Percentiles rank a stretch among this genome's conserved stretches.
Conservation (phyloP, 805 yeast genomes). For the Candida namnaoensis region DNA sequence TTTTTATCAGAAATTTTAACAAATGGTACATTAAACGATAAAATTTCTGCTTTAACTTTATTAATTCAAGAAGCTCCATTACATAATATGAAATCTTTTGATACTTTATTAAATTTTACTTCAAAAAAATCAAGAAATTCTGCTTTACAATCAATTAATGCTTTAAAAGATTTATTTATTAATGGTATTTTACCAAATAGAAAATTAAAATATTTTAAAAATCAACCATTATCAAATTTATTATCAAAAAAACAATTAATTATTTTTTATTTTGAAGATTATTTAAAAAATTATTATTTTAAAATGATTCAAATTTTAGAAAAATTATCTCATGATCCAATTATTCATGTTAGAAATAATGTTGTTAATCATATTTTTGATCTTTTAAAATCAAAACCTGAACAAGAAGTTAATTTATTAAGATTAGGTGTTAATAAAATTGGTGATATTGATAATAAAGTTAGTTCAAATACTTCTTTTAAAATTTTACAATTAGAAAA, state of each 20-base stretch:
- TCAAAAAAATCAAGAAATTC: conserved; percentile 91
- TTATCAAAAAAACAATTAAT: conserved; percentile 52
- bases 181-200: conserved; percentile 84
- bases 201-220: conserved; percentile 70
- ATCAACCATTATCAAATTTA: conserved; percentile 45
- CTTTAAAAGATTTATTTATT: conserved; percentile 79
- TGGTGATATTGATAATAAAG: conserved; percentile 89
- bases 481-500: conserved; percentile 74
- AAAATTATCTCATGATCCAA: conserved; percentile 80
- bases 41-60: conserved; percentile 88
- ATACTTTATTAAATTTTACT: conserved; percentile 68
- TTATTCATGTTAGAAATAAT: conserved; percentile 76
- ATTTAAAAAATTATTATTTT: conserved; percentile 70
- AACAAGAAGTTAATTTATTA: conserved; percentile 89
- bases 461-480: conserved; percentile 81
- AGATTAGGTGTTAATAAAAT: conserved; percentile 87
- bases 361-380: conserved; percentile 73
- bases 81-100: conserved; percentile 80
- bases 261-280: conserved; percentile 81
- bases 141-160: conserved; percentile 82
- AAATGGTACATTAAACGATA: conserved; percentile 91
- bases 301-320: conserved; percentile 71
- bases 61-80: conserved; percentile 92
- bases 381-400: conserved; percentile 78
- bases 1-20: conserved; percentile 83